These are phyloP conservation scores for Candida glucosophila DNA, from an alignment of 1,139 yeast genomes.

Conservation along the genomic window DNA sequence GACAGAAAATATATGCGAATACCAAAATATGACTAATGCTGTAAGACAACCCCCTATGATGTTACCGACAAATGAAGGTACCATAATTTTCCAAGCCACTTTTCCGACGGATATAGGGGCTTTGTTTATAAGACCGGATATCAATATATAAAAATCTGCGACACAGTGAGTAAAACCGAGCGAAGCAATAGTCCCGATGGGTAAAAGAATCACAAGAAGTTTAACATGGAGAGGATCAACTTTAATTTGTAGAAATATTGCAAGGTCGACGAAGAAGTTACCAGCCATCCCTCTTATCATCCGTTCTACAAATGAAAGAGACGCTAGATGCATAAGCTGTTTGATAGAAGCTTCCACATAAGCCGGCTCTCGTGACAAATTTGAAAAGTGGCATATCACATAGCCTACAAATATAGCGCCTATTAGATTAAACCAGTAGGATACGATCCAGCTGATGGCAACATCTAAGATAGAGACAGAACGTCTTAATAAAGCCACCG, in stretches of 20 bases:
- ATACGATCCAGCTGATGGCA: conserved; percentile 57
- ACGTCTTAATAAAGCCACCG: conserved; percentile 58
- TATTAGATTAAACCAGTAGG: conserved; percentile 58
- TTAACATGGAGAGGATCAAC: conserved; percentile 78
- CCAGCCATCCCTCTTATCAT: conserved; percentile 64
- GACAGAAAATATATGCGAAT: conserved; percentile 59
- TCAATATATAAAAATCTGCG: conserved; percentile 67
- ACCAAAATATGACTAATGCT: conserved; percentile 57
- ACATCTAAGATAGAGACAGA: conserved; percentile 61
- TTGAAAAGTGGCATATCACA: conserved; percentile 49
- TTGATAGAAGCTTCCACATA: conserved; percentile 40
- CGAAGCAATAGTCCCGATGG: conserved; percentile 65
- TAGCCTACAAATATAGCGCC: conserved; percentile 60
- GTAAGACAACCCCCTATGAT: conserved; percentile 63
- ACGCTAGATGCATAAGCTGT: conserved; percentile 39
- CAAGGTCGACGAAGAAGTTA: conserved; percentile 66
- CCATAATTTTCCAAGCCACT: conserved; percentile 62
- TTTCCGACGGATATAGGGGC: conserved; percentile 52
- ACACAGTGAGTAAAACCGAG: conserved; percentile 74
- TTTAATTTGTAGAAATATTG: conserved; percentile 67
- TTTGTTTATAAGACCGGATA: conserved; percentile 59
- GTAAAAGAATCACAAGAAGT: conserved; percentile 52
- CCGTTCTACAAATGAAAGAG: conserved; percentile 46
- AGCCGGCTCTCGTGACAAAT: conserved; percentile 27
- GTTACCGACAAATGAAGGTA: conserved; percentile 66